phyloP scores from a whole-genome alignment of 1,284 basidiomycete species.

The Inonotus hispidus region DNA sequence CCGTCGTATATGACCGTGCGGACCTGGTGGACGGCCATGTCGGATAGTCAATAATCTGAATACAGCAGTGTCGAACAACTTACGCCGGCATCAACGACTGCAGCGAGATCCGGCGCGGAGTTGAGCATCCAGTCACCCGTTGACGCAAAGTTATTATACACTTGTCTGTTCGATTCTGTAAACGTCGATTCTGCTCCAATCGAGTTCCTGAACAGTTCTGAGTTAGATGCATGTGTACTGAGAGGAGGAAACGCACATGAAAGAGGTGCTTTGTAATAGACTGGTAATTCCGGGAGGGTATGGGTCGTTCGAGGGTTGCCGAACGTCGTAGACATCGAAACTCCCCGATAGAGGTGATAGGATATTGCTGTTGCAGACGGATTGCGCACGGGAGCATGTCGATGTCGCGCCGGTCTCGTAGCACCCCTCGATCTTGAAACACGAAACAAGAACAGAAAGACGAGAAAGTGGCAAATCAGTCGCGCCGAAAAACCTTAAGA shows the following conservation, averaged over 20 bases:
- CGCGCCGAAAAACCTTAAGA: not conserved
- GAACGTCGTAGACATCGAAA: constrained; percentile 49
- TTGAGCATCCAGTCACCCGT: constrained; percentile 65
- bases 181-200: constrained; percentile 50
- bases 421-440: constrained; percentile 43
- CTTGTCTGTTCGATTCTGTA: constrained; percentile 37
- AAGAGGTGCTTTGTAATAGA: constrained; percentile 35
- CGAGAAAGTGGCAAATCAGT: not conserved
- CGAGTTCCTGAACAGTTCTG: constrained; percentile 20
- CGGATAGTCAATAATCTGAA: not conserved
- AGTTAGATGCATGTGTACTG: not conserved
- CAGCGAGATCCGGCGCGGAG: constrained; percentile 47
- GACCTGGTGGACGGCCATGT: constrained; percentile 1
- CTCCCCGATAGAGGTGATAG: constrained; percentile 44
- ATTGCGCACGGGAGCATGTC: constrained; percentile 49
- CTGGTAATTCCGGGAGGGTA: constrained; percentile 47
- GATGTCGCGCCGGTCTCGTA: constrained; percentile 41
- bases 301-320: constrained; percentile 41
- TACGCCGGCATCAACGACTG: constrained; percentile 56
- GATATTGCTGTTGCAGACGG: constrained; percentile 50
- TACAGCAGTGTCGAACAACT: constrained; percentile 25
- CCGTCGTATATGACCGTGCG: constrained; percentile 18
- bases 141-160: constrained; percentile 50
- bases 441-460: not conserved
- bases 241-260: constrained; percentile 18